A percentile compares a stretch with the other conserved stretches of the same genome.
These are phyloP conservation scores for Aspergillus pseudotamarii DNA, from an alignment of 2,329 filamentous ascomycete species.

Conservation along the genomic window DNA sequence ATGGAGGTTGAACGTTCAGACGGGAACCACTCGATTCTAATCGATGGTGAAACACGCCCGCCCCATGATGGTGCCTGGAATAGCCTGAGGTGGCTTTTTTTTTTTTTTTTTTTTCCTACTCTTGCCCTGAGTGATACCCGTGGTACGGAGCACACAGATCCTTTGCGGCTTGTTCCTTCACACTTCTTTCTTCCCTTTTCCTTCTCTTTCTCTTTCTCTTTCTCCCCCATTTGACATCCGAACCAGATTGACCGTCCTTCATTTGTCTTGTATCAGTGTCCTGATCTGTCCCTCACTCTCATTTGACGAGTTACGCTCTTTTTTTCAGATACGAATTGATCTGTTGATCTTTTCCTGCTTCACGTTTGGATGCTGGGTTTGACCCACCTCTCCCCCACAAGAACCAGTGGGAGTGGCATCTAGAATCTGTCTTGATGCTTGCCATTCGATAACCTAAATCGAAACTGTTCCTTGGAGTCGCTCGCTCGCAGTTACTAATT, in stretches of 20 bases:
- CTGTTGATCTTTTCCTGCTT: background rate
- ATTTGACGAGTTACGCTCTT: background rate
- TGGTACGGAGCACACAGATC: background rate
- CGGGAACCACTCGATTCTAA: background rate
- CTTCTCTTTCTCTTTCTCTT: background rate
- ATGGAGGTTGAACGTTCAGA: background rate
- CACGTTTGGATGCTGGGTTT: background rate
- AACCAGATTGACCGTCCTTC: background rate
- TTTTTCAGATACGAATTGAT: background rate
- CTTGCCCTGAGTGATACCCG: background rate
- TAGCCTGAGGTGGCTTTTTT: conserved; percentile 7
- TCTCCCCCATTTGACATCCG: background rate
- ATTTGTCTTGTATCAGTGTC: background rate
- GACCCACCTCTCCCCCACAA: conserved; percentile 9
- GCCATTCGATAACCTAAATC: conserved; percentile 3
- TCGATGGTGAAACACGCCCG: conserved; percentile 6
- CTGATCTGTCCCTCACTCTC: background rate
- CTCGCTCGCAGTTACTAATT: conserved; percentile 1
- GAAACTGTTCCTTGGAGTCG: background rate
- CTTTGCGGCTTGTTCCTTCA: background rate
- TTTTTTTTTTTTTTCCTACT: background rate
- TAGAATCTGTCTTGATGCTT: background rate
- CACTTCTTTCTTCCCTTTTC: background rate
- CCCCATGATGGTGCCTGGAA: conserved; percentile 8
- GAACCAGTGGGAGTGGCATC: conserved; percentile 4